Evolutionary conservation across 1,284 basidiomycete species (phyloP).

Genomic region (Mycena sp.): DNA sequence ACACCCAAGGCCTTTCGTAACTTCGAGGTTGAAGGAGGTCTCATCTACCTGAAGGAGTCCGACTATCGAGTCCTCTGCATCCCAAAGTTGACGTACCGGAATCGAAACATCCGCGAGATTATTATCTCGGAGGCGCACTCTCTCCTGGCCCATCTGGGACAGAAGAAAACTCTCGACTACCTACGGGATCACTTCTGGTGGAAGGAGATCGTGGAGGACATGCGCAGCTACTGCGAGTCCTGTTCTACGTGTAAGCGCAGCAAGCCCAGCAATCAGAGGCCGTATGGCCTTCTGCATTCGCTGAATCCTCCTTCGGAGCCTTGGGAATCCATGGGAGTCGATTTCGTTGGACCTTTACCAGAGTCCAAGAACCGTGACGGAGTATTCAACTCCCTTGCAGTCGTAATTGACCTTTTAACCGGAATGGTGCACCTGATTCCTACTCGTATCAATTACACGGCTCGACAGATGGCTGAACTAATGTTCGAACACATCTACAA

Average conservation of each 20-base stretch:
- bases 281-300: too few relatives aligned
- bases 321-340: too few relatives aligned
- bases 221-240: conserved; percentile 41
- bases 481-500: conserved; percentile 48
- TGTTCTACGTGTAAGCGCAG: conserved; percentile 52
- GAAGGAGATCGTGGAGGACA: too few relatives aligned
- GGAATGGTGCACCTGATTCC: conserved; percentile 45
- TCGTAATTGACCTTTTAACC: conserved; percentile 47
- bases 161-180: conserved; percentile 44
- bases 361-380: too few relatives aligned
- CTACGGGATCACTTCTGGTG: conserved; percentile 42
- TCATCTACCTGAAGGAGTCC: conserved; percentile 35
- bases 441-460: conserved; percentile 36
- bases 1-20: conserved; percentile 36
- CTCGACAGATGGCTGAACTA: conserved; percentile 46
- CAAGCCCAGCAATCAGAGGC: too few relatives aligned
- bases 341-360: too few relatives aligned
- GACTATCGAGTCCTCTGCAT: conserved; percentile 42
- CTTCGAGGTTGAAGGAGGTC: conserved; percentile 37
- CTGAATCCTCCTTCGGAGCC: too few relatives aligned
- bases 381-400: conserved; percentile 46
- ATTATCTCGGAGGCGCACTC: too few relatives aligned
- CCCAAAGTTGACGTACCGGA: conserved; percentile 35
- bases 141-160: conserved; percentile 50
- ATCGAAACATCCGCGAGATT: conserved; percentile 38